These are phyloP conservation scores for Hypoxylon sp. DNA, from an alignment of 2,329 filamentous ascomycete genomes.

Conservation along the genomic window DNA sequence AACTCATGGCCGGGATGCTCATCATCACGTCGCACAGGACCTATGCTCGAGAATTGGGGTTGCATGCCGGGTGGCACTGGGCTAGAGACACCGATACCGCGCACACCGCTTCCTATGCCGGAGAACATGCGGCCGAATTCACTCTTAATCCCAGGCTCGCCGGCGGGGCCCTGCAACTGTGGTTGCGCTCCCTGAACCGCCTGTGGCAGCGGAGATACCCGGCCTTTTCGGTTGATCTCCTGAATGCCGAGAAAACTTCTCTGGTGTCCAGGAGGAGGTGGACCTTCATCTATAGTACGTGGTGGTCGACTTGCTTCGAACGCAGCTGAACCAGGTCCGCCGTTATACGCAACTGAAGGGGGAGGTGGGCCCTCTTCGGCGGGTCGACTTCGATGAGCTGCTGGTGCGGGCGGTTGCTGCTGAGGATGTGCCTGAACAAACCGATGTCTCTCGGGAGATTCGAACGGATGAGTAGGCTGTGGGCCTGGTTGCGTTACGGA, in stretches of 20 bases:
- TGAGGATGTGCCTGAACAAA: slow-evolving; percentile 56
- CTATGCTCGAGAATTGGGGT: slow-evolving; percentile 62
- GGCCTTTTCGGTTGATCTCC: slow-evolving; percentile 83
- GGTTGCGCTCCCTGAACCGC: slow-evolving; percentile 93
- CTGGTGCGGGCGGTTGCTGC: slow-evolving; percentile 44
- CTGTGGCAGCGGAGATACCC: slow-evolving; percentile 89
- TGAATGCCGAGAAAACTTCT: slow-evolving; percentile 83
- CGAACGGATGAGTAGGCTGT: slow-evolving; percentile 56
- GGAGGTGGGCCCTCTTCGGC: slow-evolving; percentile 64
- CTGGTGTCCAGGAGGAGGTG: slow-evolving; percentile 68
- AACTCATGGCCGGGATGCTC: slow-evolving; percentile 62
- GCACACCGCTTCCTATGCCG: slow-evolving; percentile 78
- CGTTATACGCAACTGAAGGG: slow-evolving; percentile 64
- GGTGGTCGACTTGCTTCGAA: slow-evolving; percentile 59
- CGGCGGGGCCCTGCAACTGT: slow-evolving; percentile 80
- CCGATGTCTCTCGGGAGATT: slow-evolving; percentile 65
- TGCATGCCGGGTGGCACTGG: slow-evolving; percentile 61
- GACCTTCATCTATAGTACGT: slow-evolving; percentile 64
- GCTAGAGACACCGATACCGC: slow-evolving; percentile 64
- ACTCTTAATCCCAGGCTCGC: slow-evolving; percentile 91
- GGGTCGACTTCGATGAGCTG: slow-evolving; percentile 57
- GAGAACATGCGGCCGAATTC: slow-evolving; percentile 96
- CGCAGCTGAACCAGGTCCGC: slow-evolving; percentile 57
- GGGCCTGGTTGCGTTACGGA: slow-evolving; percentile 49
- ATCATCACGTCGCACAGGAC: slow-evolving; percentile 67